Conservation (phyloP, 768 basidiomycete genomes). For the Naganishia randhawae region DNA sequence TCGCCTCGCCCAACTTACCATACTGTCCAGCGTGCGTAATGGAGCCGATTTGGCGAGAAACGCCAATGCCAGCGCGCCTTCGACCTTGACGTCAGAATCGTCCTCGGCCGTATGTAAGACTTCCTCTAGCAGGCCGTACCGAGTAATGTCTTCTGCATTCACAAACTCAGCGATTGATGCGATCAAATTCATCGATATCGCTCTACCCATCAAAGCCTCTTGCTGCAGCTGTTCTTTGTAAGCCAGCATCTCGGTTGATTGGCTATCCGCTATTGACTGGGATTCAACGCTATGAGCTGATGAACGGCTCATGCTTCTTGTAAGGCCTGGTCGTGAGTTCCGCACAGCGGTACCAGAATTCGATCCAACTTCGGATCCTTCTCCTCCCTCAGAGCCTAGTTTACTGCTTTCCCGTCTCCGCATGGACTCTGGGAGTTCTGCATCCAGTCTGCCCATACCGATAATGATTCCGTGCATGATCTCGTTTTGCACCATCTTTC, state of each 20-base stretch:
- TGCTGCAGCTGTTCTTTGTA: slow-evolving; percentile 53
- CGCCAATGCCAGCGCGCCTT: slow-evolving; percentile 82
- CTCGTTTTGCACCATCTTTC: slow-evolving; percentile 70
- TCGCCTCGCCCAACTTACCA: slow-evolving; percentile 58
- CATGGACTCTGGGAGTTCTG: slow-evolving; percentile 43
- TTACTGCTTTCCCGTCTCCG: slow-evolving; percentile 28
- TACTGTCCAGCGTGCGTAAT: slow-evolving; percentile 62
- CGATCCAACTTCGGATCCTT: not conserved
- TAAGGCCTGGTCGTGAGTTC: not conserved
- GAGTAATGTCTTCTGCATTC: slow-evolving; percentile 34
- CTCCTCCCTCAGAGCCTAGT: not conserved
- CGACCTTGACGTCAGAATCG: slow-evolving; percentile 50
- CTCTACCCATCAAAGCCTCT: slow-evolving; percentile 76
- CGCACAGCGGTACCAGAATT: not conserved
- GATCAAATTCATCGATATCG: slow-evolving; percentile 90
- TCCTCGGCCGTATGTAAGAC: slow-evolving; percentile 65
- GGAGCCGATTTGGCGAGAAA: slow-evolving; percentile 82
- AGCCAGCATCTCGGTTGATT: slow-evolving; percentile 12
- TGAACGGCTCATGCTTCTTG: slow-evolving; percentile 18
- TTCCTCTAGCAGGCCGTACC: slow-evolving; percentile 45
- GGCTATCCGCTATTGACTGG: slow-evolving; percentile 10
- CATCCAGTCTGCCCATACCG: slow-evolving; percentile 75
- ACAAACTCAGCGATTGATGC: slow-evolving; percentile 69
- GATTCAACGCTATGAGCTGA: slow-evolving; percentile 19
- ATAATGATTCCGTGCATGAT: slow-evolving; percentile 81